A percentile compares a stretch with the other conserved stretches of the same genome.
These are phyloP conservation scores for Miamiensis avidus DNA, from an alignment of 169 alveolate species.

Conservation along the genomic window DNA sequence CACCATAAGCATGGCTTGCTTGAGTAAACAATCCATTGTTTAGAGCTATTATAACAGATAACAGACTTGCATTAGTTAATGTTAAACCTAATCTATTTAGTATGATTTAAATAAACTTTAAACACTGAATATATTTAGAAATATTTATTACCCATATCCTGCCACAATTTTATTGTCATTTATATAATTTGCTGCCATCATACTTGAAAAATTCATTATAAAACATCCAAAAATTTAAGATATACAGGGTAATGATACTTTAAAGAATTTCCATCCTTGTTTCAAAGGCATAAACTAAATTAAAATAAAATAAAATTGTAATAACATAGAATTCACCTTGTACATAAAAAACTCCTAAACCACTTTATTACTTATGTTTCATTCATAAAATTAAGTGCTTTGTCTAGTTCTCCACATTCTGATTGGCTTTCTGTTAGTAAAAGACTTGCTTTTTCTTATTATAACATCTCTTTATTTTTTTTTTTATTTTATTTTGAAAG, in stretches of 20 bases:
- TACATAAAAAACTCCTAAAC: too few relatives aligned
- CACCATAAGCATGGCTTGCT: conserved; percentile 21
- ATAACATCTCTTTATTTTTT: too few relatives aligned
- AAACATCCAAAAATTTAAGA: neutral
- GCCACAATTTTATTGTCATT: neutral
- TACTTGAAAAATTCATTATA: too few relatives aligned
- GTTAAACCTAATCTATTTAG: neutral
- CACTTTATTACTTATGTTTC: too few relatives aligned
- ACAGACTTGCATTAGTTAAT: neutral
- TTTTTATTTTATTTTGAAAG: too few relatives aligned
- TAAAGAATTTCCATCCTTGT: neutral
- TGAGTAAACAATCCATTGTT: conserved; percentile 16
- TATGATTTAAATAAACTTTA: neutral
- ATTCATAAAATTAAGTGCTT: too few relatives aligned
- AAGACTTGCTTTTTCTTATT: too few relatives aligned
- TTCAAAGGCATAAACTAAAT: neutral
- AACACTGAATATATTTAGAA: too few relatives aligned
- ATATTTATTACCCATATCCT: neutral
- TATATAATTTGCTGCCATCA: neutral
- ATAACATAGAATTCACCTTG: too few relatives aligned
- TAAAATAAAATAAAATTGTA: too few relatives aligned
- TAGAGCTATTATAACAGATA: neutral
- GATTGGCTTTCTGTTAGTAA: too few relatives aligned
- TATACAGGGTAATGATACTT: neutral
- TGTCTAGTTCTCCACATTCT: too few relatives aligned